Evolutionary conservation across 805 yeast genomes (phyloP).

Genomic region (Blastobotrys parvus): DNA sequence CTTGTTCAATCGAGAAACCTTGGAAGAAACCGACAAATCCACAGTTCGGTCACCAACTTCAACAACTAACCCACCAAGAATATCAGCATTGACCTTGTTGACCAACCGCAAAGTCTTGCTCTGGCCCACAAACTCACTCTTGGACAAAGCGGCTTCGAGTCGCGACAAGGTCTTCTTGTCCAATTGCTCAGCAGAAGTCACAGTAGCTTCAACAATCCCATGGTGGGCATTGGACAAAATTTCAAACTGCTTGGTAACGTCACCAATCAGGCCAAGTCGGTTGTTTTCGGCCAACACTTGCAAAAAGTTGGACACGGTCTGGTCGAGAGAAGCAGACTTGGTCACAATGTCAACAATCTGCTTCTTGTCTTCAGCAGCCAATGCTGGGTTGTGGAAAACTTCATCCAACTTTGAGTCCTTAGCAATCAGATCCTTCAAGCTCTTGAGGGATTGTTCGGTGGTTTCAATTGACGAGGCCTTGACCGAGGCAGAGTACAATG

Average conservation of each 20-base stretch:
- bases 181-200: slow-evolving; percentile 77
- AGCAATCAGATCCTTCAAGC: slow-evolving; percentile 46
- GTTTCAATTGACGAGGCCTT: slow-evolving; percentile 69
- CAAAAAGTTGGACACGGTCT: slow-evolving; percentile 71
- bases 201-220: slow-evolving; percentile 88
- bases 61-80: slow-evolving; percentile 91
- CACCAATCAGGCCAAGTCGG: slow-evolving; percentile 66
- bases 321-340: slow-evolving; percentile 46
- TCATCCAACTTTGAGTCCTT: slow-evolving; percentile 56
- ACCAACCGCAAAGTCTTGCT: slow-evolving; percentile 79
- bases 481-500: slow-evolving; percentile 85
- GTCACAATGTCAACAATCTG: slow-evolving; percentile 55
- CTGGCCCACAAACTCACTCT: slow-evolving; percentile 72
- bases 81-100: slow-evolving; percentile 80
- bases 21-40: slow-evolving; percentile 79
- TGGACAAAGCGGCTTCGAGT: slow-evolving; percentile 68
- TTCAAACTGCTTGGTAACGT: slow-evolving; percentile 62
- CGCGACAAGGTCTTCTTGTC: slow-evolving; percentile 73
- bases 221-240: slow-evolving; percentile 79
- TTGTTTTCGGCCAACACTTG: slow-evolving; percentile 86
- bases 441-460: slow-evolving; percentile 55
- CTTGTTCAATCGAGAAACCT: slow-evolving; percentile 83
- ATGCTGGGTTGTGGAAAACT: slow-evolving; percentile 73
- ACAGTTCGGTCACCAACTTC: slow-evolving; percentile 97
- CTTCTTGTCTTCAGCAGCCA: slow-evolving; percentile 66